Conservation (phyloP, 345 rosid species). For the Tarenaya hassleriana region DNA sequence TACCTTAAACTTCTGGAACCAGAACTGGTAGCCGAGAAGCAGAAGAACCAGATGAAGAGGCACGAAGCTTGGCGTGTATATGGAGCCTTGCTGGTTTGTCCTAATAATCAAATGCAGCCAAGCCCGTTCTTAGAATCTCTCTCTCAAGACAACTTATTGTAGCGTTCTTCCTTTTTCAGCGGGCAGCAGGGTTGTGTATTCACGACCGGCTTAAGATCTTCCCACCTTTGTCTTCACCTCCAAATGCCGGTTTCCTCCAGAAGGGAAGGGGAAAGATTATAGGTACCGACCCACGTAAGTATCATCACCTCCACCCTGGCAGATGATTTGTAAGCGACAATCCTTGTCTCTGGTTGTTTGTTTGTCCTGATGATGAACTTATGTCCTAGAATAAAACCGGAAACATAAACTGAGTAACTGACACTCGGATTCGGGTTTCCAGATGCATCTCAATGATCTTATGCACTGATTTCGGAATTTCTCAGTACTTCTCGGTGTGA, state of each 20-base stretch:
- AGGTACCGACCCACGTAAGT: slow-evolving; percentile 40
- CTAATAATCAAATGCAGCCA: slow-evolving; percentile 1
- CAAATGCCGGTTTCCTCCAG: slow-evolving; percentile 32
- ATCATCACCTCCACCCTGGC: not conserved
- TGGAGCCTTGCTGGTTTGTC: slow-evolving; percentile 75
- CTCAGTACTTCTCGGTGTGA: no score
- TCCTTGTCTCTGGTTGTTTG: not conserved
- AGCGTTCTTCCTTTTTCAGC: slow-evolving; percentile 37
- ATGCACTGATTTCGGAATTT: no score
- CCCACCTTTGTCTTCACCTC: slow-evolving; percentile 54
- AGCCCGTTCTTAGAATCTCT: slow-evolving; percentile 6
- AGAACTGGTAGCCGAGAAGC: slow-evolving; percentile 75
- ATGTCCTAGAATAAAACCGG: not conserved
- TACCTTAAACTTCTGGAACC: slow-evolving; percentile 83
- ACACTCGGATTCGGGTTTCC: not conserved
- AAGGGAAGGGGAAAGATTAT: slow-evolving; percentile 46
- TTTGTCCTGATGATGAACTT: slow-evolving; percentile 2
- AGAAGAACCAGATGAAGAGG: slow-evolving; percentile 81
- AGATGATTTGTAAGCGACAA: not conserved
- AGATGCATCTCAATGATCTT: not conserved
- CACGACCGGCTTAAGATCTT: slow-evolving; percentile 67
- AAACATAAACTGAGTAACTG: not conserved
- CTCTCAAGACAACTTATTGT: slow-evolving; percentile 2
- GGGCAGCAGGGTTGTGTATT: slow-evolving; percentile 64
- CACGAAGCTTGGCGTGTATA: slow-evolving; percentile 92